Base-by-base conservation (phyloP, 345 rosid species). In the Hibiscus syriacus region DNA sequence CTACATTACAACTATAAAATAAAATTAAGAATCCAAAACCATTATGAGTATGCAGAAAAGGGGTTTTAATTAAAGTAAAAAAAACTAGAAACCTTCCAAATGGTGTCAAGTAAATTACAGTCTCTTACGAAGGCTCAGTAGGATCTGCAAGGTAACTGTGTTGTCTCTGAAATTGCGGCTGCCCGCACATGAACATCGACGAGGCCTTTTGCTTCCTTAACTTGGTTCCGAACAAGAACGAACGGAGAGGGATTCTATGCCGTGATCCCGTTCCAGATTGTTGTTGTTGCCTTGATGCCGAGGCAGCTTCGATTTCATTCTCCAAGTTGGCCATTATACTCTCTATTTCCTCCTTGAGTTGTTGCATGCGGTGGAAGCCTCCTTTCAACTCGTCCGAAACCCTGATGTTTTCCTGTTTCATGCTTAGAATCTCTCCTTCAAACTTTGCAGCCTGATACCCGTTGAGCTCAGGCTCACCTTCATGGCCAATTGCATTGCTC, bases 221-320 rank as follows among this genome's bases (percentile, higher is more conserved):
- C 82, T 87, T 93, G 34, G 81, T 92, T 55, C 98, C 98, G 16
- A 93, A 93, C 70, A 90, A 73, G 92, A 93, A 90, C 9, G 92
- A 88, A 11, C 89, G 68, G 72, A 93, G 69, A 10, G 97, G 97
- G 53, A 93, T 81, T 76, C 90, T 82, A 2, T 85, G 38, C 69
- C 78, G 56, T 43, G 55, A 48, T 73, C 66, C 76, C 14, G 23
- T 9, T n/a, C 68, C 45, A 1, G 66, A 11, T 0, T 2, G 32
- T 54, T 2, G 32, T 54, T 58, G 63, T 55, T 69, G 70, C 64
- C 75, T 73, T 2, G 82, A 67, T 38, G 73, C 72, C 13, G 83
- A 67, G 16, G 78, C 30, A 66, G 81, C 50, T 45, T 45, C 86
- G 6, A 87, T 70, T 70, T 89, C 82, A 52, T 74, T 84, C 4